Evolutionary conservation across 192 early-diverging fungal genomes (phyloP).

Genomic region (Backusella liffmaniae): DNA sequence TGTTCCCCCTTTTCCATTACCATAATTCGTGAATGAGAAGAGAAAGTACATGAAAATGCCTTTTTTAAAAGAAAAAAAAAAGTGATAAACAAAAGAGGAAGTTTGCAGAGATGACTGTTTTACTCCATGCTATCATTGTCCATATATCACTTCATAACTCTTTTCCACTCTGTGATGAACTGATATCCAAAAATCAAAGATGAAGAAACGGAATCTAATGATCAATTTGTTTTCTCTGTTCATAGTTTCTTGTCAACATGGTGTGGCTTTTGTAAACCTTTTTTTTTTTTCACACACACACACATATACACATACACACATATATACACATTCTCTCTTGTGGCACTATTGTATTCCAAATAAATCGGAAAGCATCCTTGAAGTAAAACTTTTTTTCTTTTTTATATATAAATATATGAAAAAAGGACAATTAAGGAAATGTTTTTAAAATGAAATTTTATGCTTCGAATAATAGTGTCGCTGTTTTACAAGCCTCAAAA

Average conservation of each 20-base stretch:
- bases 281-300: neutral
- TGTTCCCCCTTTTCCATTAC: neutral
- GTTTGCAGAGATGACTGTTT: neutral
- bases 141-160: no score
- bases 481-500: neutral
- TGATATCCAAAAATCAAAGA: no score
- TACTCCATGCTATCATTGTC: no score
- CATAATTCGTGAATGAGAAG: neutral
- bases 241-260: neutral
- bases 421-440: conserved; percentile 6
- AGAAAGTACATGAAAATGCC: neutral
- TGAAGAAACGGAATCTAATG: neutral
- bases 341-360: neutral
- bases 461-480: neutral
- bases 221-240: neutral
- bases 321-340: no score
- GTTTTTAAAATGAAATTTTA: neutral
- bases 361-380: neutral
- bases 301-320: no score
- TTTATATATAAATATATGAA: neutral
- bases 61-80: no score
- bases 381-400: neutral
- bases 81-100: neutral
- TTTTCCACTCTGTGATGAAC: no score
- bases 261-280: neutral